A percentile compares a stretch with the other conserved stretches of the same genome.
Evolutionary conservation across 306 rosid species (phyloP).

Genomic region (Cicer arietinum): DNA sequence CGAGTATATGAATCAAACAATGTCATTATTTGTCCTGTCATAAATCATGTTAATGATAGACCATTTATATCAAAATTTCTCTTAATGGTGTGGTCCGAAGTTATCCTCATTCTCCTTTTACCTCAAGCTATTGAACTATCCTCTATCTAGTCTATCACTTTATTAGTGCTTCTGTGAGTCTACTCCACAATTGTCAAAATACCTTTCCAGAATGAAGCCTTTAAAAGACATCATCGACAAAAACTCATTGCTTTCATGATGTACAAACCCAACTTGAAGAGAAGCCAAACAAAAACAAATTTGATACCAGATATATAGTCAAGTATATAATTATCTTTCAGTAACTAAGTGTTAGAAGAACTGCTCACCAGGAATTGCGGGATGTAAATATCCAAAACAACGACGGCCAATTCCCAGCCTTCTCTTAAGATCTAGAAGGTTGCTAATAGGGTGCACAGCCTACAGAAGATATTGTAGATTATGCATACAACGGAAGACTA

Average conservation of each 20-base stretch:
- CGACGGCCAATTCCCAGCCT: constrained; percentile 96
- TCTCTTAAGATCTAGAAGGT: constrained; percentile 96
- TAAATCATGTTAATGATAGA: not conserved
- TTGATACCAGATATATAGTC: constrained; percentile 12
- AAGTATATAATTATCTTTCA: constrained; percentile 33
- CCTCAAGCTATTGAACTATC: not conserved
- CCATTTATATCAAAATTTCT: not conserved
- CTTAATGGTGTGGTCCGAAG: not conserved
- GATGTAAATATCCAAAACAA: constrained; percentile 93
- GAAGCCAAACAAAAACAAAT: constrained; percentile 19
- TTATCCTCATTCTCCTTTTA: not conserved
- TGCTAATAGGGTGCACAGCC: constrained; percentile 99
- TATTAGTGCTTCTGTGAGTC: not conserved
- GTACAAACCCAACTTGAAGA: constrained; percentile 30
- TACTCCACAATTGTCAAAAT: not conserved
- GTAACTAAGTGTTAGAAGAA: constrained; percentile 42
- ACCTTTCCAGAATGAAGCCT: constrained; percentile 11
- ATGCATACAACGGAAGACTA: constrained; percentile 28
- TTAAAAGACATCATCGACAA: constrained; percentile 2
- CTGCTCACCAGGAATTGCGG: constrained; percentile 89
- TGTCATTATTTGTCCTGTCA: not conserved
- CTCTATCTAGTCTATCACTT: not conserved
- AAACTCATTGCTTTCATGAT: not conserved
- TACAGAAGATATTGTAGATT: constrained; percentile 50
- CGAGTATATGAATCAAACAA: not conserved